Conservation (phyloP, 805 yeast genomes). For the Hanseniaspora occidentalis region DNA sequence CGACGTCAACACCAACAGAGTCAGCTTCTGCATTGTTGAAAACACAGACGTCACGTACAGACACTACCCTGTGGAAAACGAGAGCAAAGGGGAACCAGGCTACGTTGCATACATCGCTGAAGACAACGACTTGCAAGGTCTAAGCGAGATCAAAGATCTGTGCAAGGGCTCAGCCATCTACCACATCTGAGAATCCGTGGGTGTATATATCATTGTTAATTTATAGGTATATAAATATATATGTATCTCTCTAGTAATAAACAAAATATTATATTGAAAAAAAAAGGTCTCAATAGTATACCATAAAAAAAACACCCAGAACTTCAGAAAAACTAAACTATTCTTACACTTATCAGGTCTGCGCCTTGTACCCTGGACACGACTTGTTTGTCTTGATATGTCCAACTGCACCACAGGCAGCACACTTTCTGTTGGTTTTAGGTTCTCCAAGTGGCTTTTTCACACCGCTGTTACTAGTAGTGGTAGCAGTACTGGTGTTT, state of each 20-base stretch:
- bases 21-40: slow-evolving; percentile 28
- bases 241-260: too few relatives aligned
- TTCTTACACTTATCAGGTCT: background rate
- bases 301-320: background rate
- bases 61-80: slow-evolving; percentile 23
- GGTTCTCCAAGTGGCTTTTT: background rate
- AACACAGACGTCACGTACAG: slow-evolving; percentile 15
- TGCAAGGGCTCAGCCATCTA: slow-evolving; percentile 19
- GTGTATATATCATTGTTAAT: too few relatives aligned
- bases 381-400: slow-evolving; percentile 82
- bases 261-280: background rate
- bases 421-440: slow-evolving; percentile 58
- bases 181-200: slow-evolving; percentile 19
- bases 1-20: slow-evolving; percentile 26
- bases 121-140: slow-evolving; percentile 11
- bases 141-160: slow-evolving; percentile 11
- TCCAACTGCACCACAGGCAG: slow-evolving; percentile 90
- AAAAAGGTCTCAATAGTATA: background rate
- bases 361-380: slow-evolving; percentile 71
- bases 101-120: slow-evolving; percentile 23
- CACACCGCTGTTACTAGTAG: slow-evolving; percentile 43
- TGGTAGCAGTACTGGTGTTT: slow-evolving; percentile 40
- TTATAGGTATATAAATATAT: too few relatives aligned
- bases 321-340: too few relatives aligned
- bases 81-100: slow-evolving; percentile 25